Conservation (phyloP, 2,329 filamentous ascomycete genomes). For the Fonsecaea monophora region DNA sequence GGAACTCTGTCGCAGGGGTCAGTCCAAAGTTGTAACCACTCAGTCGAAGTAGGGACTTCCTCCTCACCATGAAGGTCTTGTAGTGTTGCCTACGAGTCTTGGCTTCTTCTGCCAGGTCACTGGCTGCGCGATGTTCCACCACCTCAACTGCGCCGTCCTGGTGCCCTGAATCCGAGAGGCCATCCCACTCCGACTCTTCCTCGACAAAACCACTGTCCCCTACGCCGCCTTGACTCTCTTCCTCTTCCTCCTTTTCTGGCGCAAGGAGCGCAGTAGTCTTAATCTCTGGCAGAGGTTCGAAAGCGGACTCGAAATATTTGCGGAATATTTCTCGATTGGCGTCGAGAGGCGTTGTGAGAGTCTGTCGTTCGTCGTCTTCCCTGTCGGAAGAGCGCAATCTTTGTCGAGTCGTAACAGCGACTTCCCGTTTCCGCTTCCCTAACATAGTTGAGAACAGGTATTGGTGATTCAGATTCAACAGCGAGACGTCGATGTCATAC, state of each 20-base stretch:
- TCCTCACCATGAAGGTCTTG: slow-evolving; percentile 77
- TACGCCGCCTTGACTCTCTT: slow-evolving; percentile 29
- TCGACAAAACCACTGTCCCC: slow-evolving; percentile 40
- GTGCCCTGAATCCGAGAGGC: slow-evolving; percentile 59
- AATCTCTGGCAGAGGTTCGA: slow-evolving; percentile 68
- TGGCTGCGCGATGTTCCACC: slow-evolving; percentile 59
- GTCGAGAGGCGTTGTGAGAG: slow-evolving; percentile 46
- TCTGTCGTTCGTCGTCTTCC: slow-evolving; percentile 29
- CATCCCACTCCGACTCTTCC: slow-evolving; percentile 64
- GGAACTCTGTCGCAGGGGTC: slow-evolving; percentile 26
- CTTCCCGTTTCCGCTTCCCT: slow-evolving; percentile 58
- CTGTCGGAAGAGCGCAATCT: slow-evolving; percentile 32
- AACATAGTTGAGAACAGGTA: slow-evolving; percentile 42
- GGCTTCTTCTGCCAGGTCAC: slow-evolving; percentile 50
- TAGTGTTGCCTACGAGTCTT: slow-evolving; percentile 71
- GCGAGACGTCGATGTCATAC: background rate
- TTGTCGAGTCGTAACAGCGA: slow-evolving; percentile 39
- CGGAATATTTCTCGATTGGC: slow-evolving; percentile 77
- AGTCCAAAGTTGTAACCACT: background rate
- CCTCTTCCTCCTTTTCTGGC: slow-evolving; percentile 35
- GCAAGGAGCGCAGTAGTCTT: slow-evolving; percentile 22
- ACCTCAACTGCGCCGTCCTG: slow-evolving; percentile 50
- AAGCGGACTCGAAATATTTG: slow-evolving; percentile 85
- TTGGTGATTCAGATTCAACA: background rate
- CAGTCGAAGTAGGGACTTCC: slow-evolving; percentile 10